A percentile compares a stretch with the other conserved stretches of the same genome.
phyloP scores from a whole-genome alignment of 176 grass and related monocot genomes.

The Oryza officinalis region DNA sequence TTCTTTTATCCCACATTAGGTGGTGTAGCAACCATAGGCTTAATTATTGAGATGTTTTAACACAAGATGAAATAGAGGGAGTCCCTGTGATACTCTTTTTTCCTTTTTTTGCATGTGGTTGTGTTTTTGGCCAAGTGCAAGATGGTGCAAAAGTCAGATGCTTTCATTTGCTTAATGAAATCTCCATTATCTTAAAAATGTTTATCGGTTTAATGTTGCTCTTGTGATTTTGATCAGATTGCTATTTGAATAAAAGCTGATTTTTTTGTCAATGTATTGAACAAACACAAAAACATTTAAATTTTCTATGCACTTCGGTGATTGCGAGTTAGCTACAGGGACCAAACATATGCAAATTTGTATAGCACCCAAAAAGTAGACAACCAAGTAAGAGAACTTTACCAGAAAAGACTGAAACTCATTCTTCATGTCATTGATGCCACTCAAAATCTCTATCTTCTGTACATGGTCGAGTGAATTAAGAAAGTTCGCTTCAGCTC shows the following conservation, averaged over 20 bases:
- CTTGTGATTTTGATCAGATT: not conserved
- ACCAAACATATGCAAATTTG: not conserved
- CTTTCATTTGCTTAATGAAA: not conserved
- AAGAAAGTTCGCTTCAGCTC: conserved; percentile 80
- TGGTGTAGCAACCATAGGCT: not conserved
- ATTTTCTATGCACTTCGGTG: not conserved
- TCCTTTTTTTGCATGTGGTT: not conserved
- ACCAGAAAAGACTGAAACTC: conserved; percentile 92
- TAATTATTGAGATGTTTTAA: not conserved
- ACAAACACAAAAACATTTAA: not conserved
- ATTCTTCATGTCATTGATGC: conserved; percentile 89
- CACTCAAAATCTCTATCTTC: conserved; percentile 93
- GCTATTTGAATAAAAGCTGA: not conserved
- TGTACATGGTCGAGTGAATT: conserved; percentile 87
- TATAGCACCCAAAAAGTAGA: not conserved
- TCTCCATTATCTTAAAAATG: not conserved
- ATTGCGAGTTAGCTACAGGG: not conserved
- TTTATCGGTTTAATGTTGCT: not conserved
- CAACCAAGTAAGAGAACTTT: conserved; percentile 38
- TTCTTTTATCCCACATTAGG: not conserved
- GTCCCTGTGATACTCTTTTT: not conserved
- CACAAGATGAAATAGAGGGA: not conserved
- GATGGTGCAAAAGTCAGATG: not conserved
- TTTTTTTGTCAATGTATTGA: not conserved
- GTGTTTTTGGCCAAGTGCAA: not conserved